Conservation (phyloP, 208 protist species). For the Acanthamoeba castellanii region DNA sequence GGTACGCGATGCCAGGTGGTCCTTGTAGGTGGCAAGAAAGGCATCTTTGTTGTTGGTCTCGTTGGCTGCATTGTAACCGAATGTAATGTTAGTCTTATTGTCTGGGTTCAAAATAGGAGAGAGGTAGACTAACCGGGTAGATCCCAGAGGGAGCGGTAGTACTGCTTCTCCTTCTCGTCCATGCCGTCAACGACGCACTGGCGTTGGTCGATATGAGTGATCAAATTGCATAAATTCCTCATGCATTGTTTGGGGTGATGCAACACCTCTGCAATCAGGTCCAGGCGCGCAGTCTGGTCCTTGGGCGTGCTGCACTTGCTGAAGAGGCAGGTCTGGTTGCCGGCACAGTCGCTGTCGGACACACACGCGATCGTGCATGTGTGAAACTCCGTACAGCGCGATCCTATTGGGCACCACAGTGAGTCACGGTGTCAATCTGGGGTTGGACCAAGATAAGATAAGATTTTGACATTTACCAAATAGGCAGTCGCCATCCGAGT, state of each 20-base stretch:
- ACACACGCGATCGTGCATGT: background rate
- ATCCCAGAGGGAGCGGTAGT: background rate
- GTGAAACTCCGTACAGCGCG: background rate
- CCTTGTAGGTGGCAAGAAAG: background rate
- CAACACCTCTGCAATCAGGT: background rate
- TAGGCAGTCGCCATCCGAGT: background rate
- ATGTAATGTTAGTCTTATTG: too few species aligned
- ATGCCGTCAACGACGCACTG: background rate
- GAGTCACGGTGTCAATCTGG: too few species aligned
- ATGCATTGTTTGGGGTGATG: too few species aligned
- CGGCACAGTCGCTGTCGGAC: background rate
- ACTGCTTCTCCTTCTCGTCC: background rate
- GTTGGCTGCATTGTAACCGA: background rate
- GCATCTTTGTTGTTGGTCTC: background rate
- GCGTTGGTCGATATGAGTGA: background rate
- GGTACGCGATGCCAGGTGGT: background rate
- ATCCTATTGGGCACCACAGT: background rate
- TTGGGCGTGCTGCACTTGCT: background rate
- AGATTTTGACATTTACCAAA: background rate
- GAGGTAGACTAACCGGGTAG: background rate
- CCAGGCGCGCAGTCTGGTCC: background rate
- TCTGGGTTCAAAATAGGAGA: too few species aligned
- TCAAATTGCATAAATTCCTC: too few species aligned
- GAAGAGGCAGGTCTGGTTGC: background rate
- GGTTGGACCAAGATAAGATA: too few species aligned